Conservation (phyloP, 495 filamentous ascomycete species). For the Cudoniella acicularis region DNA sequence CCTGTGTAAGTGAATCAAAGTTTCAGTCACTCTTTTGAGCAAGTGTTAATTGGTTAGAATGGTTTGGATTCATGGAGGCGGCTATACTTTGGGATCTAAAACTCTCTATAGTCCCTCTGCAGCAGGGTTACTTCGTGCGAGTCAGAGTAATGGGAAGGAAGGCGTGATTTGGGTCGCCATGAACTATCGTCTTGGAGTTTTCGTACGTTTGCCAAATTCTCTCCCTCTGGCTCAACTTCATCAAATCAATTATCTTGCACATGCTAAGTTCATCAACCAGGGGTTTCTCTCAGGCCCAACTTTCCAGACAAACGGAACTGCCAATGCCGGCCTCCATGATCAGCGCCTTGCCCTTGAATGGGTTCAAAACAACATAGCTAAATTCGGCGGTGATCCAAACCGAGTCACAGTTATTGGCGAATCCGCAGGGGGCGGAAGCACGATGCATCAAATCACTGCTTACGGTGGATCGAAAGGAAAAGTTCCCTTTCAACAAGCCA, state of each 20-base stretch:
- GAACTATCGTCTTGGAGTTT: constrained; percentile 53
- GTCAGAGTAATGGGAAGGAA: constrained; percentile 32
- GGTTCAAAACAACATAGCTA: no score
- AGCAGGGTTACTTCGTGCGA: constrained; percentile 42
- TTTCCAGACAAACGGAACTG: no score
- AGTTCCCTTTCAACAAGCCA: constrained; percentile 26
- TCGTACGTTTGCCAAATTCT: constrained; percentile 15
- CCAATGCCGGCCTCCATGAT: no score
- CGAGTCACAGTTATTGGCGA: no score
- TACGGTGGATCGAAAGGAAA: constrained; percentile 37
- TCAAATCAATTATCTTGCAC: no score
- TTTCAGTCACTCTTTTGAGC: background rate
- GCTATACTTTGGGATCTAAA: constrained; percentile 52
- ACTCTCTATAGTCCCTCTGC: constrained; percentile 37
- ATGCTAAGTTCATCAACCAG: no score
- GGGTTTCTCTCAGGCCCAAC: no score
- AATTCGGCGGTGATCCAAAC: no score
- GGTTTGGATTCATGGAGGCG: constrained; percentile 61
- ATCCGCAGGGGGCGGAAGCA: constrained; percentile 62
- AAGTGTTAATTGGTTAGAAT: constrained; percentile 23
- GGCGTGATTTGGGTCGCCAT: constrained; percentile 59
- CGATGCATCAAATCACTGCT: constrained; percentile 64
- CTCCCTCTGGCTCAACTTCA: no score
- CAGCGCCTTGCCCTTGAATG: no score
- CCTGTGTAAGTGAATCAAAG: constrained; percentile 13